phyloP scores from a whole-genome alignment of 1,284 basidiomycete species.

The Tetrapyrgos nigripes region DNA sequence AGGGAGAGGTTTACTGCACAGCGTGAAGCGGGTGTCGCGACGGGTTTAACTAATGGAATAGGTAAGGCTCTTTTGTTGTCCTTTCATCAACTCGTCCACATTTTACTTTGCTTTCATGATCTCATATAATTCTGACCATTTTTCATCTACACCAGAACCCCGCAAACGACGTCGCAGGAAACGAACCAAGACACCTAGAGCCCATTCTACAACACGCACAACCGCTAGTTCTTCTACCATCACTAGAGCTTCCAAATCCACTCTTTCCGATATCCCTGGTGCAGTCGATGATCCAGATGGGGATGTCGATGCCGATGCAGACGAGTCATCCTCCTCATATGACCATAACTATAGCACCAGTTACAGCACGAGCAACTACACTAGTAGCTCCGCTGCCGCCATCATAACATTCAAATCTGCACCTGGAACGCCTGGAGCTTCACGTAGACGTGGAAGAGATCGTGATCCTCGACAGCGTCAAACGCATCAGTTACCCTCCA shows the following conservation, averaged over 20 bases:
- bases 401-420: constrained; percentile 19
- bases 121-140: constrained; percentile 25
- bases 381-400: neutral
- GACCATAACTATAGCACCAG: constrained; percentile 25
- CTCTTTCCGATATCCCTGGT: constrained; percentile 2
- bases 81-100: neutral
- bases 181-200: constrained; percentile 38
- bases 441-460: constrained; percentile 18
- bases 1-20: constrained; percentile 58
- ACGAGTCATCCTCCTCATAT: constrained; percentile 32
- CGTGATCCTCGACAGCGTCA: constrained; percentile 3
- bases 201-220: constrained; percentile 24
- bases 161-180: constrained; percentile 60
- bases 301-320: constrained; percentile 29
- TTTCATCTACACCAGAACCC: constrained; percentile 34
- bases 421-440: constrained; percentile 22
- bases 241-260: constrained; percentile 25
- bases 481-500: neutral
- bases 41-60: constrained; percentile 9
- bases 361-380: constrained; percentile 8
- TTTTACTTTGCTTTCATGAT: neutral
- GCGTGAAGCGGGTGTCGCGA: constrained; percentile 40
- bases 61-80: neutral
- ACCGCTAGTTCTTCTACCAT: constrained; percentile 28
- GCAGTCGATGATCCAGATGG: constrained; percentile 8